These are phyloP conservation scores for Camelina sativa DNA, from an alignment of 345 rosid genomes.

Conservation along the genomic window DNA sequence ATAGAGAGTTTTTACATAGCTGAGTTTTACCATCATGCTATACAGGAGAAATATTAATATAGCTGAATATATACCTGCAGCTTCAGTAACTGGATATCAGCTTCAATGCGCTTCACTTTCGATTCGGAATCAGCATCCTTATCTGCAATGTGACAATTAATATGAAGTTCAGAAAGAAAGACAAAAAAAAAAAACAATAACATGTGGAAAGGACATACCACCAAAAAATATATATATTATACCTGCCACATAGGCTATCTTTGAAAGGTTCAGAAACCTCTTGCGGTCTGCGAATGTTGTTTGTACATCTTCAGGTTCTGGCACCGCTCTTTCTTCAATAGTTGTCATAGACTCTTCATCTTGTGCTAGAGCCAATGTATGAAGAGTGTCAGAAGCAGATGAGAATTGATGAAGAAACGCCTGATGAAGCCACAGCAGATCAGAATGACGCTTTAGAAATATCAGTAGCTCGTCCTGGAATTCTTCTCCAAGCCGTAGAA, in stretches of 20 bases:
- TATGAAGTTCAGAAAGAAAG: conserved; percentile 1
- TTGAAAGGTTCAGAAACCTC: conserved; percentile 79
- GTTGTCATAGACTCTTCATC: conserved; percentile 49
- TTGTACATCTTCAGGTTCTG: conserved; percentile 41
- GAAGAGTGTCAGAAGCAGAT: conserved; percentile 87
- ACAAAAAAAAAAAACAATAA: neutral
- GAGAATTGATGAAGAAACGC: conserved; percentile 85
- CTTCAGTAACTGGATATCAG: conserved; percentile 83
- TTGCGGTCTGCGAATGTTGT: conserved; percentile 72
- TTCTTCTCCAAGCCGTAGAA: conserved; percentile 94
- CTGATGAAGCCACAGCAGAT: conserved; percentile 89
- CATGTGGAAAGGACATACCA: neutral
- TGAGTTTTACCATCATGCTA: neutral
- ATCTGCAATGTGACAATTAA: conserved; percentile 25
- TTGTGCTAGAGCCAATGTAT: conserved; percentile 74
- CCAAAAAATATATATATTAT: conserved; percentile 4
- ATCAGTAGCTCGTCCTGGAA: conserved; percentile 76
- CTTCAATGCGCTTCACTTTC: conserved; percentile 75
- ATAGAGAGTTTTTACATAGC: neutral
- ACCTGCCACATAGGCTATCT: conserved; percentile 90
- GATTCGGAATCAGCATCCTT: conserved; percentile 55
- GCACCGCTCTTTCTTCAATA: conserved; percentile 51
- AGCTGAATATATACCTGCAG: conserved; percentile 63
- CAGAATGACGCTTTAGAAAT: conserved; percentile 67
- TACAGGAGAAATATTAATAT: conserved; percentile 9